Evolutionary conservation across 495 filamentous ascomycete genomes (phyloP), one percentile per base, ranked within the genome.

Genomic region (Tuber melanosporum): DNA sequence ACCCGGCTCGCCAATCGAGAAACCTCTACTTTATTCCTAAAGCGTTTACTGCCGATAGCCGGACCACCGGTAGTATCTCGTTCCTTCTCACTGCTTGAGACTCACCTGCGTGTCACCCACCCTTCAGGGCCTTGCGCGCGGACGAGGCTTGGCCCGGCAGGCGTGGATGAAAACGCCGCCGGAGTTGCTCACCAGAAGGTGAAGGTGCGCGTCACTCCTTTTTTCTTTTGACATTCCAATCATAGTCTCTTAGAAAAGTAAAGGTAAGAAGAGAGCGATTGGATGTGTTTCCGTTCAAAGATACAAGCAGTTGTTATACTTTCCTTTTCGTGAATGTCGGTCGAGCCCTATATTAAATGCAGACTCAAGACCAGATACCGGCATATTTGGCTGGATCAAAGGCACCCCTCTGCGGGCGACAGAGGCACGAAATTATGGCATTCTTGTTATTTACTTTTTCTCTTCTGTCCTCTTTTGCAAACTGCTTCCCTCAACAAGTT

Each of bases 91-190:
- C 36, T 47, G 66, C 44, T 14, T 69, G 45, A 45, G 45, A 62
- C 62, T 17, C 57, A 36, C 26, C 26, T 46, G 43, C n/a, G 76
- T 78, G 74, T 78, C 57, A 74, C 76, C 47, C 76, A 70, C 76
- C 44, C 12, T n/a, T 70, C 69, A 20, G 36, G 41, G 57, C 26
- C 14, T 66, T 36, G 57, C 57, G 26, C 26, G 26, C 14, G 10
- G 26, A 17, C 57, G 32, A 15, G n/a, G n/a, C 57, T 66, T 66
- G 57, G 9, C 57, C 57, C 57, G 57, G 57, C 17, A 41, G 20
- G 20, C 19, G 20, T n/a, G n/a, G 73, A 52, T 44, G 43, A 22
- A 43, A 26, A 66, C 36, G 26, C 47, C 22, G 15, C 46, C 39
- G 26, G 46, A 26, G 44, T 32, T 45, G 45, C 45, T 57, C 41